These are phyloP conservation scores for Thymus quinquecostatus DNA, from an alignment of 257 asterid genomes.

Conservation along the genomic window DNA sequence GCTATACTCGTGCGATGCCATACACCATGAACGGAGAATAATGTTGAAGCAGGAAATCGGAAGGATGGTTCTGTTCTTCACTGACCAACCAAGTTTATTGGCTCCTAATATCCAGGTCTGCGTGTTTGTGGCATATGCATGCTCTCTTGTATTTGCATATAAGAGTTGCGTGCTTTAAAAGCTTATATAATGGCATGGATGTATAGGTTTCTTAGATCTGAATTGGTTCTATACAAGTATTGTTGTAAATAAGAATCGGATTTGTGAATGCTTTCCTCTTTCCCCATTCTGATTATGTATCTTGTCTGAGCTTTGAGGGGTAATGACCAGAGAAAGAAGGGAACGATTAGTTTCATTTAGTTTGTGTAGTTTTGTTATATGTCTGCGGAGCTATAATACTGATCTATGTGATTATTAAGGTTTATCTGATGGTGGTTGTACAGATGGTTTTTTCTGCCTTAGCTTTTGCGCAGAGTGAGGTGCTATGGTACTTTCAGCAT, in stretches of 20 bases:
- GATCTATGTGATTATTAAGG: not conserved
- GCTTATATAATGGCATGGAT: slow-evolving; percentile 17
- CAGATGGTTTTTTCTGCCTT: slow-evolving; percentile 99
- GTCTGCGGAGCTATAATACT: slow-evolving; percentile 11
- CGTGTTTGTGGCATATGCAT: slow-evolving; percentile 15
- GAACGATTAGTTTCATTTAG: not conserved
- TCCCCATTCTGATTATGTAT: not conserved
- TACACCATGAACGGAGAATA: slow-evolving; percentile 90
- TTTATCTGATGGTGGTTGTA: slow-evolving; percentile 40
- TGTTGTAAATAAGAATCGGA: not conserved
- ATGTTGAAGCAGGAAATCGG: slow-evolving; percentile 97
- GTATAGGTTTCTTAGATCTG: not conserved
- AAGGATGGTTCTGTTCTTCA: slow-evolving; percentile 94
- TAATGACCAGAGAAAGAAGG: slow-evolving; percentile 8
- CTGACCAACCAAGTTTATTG: slow-evolving; percentile 96
- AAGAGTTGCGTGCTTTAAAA: not conserved
- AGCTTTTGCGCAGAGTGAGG: slow-evolving; percentile 98
- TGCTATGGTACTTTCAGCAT: slow-evolving; percentile 94
- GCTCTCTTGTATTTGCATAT: slow-evolving; percentile 3
- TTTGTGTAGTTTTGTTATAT: slow-evolving; percentile 3
- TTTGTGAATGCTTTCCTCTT: not conserved
- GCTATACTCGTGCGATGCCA: slow-evolving; percentile 74
- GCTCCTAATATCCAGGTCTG: slow-evolving; percentile 99
- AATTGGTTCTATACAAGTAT: slow-evolving; percentile 19
- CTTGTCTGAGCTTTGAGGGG: slow-evolving; percentile 10